phyloP scores from a whole-genome alignment of 2,329 filamentous ascomycete genomes.

The Capronia coronata region DNA sequence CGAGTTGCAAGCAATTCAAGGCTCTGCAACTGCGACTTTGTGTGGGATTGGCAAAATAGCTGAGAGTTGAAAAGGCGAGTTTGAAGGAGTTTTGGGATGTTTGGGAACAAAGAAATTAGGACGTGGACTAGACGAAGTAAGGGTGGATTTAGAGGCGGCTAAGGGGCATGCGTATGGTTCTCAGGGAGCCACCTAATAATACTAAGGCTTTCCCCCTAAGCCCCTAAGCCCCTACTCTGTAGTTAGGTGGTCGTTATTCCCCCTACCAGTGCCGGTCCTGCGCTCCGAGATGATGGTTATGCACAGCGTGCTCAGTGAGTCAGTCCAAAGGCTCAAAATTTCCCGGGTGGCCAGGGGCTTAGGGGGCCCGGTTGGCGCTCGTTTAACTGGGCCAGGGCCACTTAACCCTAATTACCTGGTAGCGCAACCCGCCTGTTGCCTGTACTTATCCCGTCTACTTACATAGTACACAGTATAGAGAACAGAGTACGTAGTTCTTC shows the following conservation, averaged over 20 bases:
- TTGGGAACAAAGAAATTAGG: slow-evolving; percentile 23
- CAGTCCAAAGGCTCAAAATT: not conserved
- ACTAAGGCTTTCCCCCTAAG: too few species aligned
- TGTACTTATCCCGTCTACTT: too few species aligned
- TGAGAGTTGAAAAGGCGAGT: slow-evolving; percentile 8
- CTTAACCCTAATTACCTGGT: not conserved
- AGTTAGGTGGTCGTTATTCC: too few species aligned
- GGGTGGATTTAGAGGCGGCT: not conserved
- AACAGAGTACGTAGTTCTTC: too few species aligned
- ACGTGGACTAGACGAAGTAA: slow-evolving; percentile 8
- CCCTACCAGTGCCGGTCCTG: not conserved
- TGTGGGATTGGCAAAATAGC: slow-evolving; percentile 6
- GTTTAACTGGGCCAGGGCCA: not conserved
- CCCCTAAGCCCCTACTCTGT: too few species aligned
- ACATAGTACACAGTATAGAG: too few species aligned
- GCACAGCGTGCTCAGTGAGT: not conserved
- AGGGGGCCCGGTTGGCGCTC: too few species aligned
- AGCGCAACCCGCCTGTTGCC: slow-evolving; percentile 1
- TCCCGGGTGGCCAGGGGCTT: not conserved
- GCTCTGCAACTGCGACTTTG: slow-evolving; percentile 7
- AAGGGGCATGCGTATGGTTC: not conserved
- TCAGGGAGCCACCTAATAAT: not conserved
- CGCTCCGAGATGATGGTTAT: not conserved
- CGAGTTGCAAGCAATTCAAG: slow-evolving; percentile 7
- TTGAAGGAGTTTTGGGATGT: slow-evolving; percentile 12